A percentile compares a stretch with the other conserved stretches of the same genome.
Evolutionary conservation across 2,329 filamentous ascomycete genomes (phyloP).

Genomic region (Iodosphaeria phyllophila): DNA sequence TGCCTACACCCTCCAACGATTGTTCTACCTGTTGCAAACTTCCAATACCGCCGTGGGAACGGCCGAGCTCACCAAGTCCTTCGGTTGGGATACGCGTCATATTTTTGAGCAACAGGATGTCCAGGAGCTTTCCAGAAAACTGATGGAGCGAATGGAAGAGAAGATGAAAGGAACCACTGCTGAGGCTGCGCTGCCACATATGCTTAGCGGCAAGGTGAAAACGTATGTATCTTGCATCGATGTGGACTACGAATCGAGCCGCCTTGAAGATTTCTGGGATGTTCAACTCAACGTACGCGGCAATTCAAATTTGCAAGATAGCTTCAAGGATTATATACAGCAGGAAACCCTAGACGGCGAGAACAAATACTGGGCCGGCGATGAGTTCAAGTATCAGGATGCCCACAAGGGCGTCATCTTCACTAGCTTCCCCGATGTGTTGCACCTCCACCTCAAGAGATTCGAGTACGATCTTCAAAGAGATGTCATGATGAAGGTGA

Average conservation of each 20-base stretch:
- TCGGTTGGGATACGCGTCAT: conserved; percentile 94
- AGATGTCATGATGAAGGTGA: conserved; percentile 98
- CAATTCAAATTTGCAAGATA: conserved; percentile 82
- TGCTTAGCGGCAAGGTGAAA: conserved; percentile 97
- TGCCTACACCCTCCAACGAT: conserved; percentile 78
- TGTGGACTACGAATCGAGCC: conserved; percentile 90
- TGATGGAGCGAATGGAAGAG: conserved; percentile 94
- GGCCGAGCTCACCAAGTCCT: conserved; percentile 85
- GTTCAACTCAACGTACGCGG: conserved; percentile 92
- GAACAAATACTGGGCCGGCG: conserved; percentile 90
- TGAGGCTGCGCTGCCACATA: conserved; percentile 70
- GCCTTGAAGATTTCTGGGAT: conserved; percentile 97
- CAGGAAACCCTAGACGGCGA: conserved; percentile 95
- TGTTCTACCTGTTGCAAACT: conserved; percentile 91
- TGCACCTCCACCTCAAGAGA: conserved; percentile 88
- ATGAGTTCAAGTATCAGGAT: conserved; percentile 82
- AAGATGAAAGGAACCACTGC: conserved; percentile 95
- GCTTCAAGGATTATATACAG: conserved; percentile 89
- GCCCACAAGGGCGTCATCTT: conserved; percentile 98
- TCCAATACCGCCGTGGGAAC: conserved; percentile 71
- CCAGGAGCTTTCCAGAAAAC: conserved; percentile 84
- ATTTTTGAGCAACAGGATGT: conserved; percentile 99
- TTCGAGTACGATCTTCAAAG: conserved; percentile 96
- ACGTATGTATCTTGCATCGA: conserved; percentile 98
- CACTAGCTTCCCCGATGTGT: conserved; percentile 78